These are phyloP conservation scores for Pleurotus tuoliensis DNA, from an alignment of 768 basidiomycete genomes.

Conservation along the genomic window DNA sequence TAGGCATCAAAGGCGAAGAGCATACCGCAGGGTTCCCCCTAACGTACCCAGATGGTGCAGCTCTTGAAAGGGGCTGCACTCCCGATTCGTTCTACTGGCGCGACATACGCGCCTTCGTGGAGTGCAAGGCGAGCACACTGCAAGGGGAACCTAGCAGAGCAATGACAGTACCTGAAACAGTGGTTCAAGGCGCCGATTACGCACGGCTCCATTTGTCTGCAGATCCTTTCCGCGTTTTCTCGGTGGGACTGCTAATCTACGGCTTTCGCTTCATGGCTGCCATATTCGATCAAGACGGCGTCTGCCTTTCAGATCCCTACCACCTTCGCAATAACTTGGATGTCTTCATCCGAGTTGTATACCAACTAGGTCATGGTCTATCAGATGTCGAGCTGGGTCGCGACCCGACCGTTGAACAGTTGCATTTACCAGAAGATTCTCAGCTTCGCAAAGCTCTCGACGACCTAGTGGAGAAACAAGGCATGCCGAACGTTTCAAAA, in stretches of 20 bases:
- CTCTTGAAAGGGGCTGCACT: no score
- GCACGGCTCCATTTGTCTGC: constrained; percentile 23
- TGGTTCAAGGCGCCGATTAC: constrained; percentile 20
- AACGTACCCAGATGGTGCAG: no score
- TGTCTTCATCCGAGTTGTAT: constrained; percentile 22
- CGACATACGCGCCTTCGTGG: no score
- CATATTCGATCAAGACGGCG: constrained; percentile 27
- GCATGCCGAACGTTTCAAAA: no score
- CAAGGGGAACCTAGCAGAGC: not conserved
- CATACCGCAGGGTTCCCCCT: not conserved
- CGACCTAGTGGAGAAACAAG: no score
- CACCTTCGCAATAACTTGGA: constrained; percentile 18
- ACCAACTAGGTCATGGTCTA: constrained; percentile 15
- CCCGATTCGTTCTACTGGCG: no score
- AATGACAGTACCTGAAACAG: constrained; percentile 8
- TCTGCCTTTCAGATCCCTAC: constrained; percentile 17
- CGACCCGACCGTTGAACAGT: no score
- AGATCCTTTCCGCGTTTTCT: constrained; percentile 26
- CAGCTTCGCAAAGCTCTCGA: no score
- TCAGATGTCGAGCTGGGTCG: not conserved
- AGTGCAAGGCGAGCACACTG: no score
- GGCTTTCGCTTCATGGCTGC: constrained; percentile 24
- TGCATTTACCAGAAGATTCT: no score
- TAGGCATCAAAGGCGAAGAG: not conserved
- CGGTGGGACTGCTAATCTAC: constrained; percentile 23